Conservation (phyloP, 2,329 filamentous ascomycete species). For the Cladosporium cucumerinum region DNA sequence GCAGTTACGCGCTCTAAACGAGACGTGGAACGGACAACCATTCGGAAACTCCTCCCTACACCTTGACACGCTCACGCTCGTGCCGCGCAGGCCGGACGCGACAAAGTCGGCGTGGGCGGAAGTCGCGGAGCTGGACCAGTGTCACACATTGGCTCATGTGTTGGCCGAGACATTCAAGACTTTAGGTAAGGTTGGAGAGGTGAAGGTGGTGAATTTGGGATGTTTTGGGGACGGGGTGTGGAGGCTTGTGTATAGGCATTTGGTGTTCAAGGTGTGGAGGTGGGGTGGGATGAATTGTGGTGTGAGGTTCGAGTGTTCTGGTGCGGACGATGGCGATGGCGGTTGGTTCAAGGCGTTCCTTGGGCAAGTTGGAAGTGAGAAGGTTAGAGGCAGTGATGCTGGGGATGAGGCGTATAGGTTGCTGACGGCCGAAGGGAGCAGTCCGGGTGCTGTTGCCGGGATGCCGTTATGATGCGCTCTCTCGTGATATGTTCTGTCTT, state of each 20-base stretch:
- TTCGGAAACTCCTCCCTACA: slow-evolving; percentile 32
- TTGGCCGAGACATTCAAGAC: slow-evolving; percentile 36
- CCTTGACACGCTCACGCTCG: slow-evolving; percentile 33
- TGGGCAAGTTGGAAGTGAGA: slow-evolving; percentile 8
- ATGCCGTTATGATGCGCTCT: not conserved
- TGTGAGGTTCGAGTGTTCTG: slow-evolving; percentile 25
- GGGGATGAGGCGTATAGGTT: slow-evolving; percentile 30
- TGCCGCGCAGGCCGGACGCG: slow-evolving; percentile 33
- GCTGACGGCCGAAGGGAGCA: slow-evolving; percentile 23
- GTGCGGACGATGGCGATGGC: slow-evolving; percentile 16
- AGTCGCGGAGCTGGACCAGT: slow-evolving; percentile 35
- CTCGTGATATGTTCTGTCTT: not conserved
- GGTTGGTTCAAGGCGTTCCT: slow-evolving; percentile 18
- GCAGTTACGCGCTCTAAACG: slow-evolving; percentile 34
- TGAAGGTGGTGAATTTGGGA: slow-evolving; percentile 32
- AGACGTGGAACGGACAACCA: slow-evolving; percentile 34
- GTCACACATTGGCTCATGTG: slow-evolving; percentile 37
- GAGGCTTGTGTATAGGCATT: slow-evolving; percentile 33
- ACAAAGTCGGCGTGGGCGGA: slow-evolving; percentile 30
- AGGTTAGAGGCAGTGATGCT: slow-evolving; percentile 23
- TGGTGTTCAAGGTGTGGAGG: slow-evolving; percentile 35
- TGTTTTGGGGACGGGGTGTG: slow-evolving; percentile 36
- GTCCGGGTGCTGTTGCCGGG: slow-evolving; percentile 17
- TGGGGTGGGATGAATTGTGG: slow-evolving; percentile 35
- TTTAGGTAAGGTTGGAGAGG: slow-evolving; percentile 28